Evolutionary conservation across 441 rosid genomes (phyloP).

Genomic region (Arabidopsis hybrid): DNA sequence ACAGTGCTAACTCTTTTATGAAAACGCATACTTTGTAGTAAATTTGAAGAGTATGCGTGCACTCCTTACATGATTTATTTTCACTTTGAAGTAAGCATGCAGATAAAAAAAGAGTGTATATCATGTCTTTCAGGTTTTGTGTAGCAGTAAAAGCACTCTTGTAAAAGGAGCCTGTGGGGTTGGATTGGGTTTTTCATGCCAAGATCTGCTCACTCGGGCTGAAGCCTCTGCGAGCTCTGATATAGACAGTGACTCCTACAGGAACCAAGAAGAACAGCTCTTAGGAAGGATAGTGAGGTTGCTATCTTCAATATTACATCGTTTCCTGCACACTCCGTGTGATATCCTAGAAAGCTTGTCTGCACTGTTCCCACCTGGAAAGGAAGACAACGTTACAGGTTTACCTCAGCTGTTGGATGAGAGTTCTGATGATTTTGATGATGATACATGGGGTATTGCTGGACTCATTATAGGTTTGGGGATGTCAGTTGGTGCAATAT

Average conservation of each 20-base stretch:
- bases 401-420: constrained; percentile 54
- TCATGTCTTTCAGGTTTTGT: constrained; percentile 69
- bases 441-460: constrained; percentile 92
- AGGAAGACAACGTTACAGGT: constrained; percentile 43
- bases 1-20: constrained; percentile 2
- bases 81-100: constrained; percentile 9
- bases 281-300: constrained; percentile 69
- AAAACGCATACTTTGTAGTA: constrained; percentile 16
- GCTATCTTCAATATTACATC: constrained; percentile 58
- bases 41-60: constrained; percentile 15
- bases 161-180: constrained; percentile 96
- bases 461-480: constrained; percentile 95
- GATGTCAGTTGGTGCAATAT: constrained; percentile 72
- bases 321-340: constrained; percentile 56
- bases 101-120: neutral
- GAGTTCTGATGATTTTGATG: constrained; percentile 67
- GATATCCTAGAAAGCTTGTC: constrained; percentile 60
- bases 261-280: constrained; percentile 65
- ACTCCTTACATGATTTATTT: constrained; percentile 2
- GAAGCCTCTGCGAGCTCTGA: constrained; percentile 54
- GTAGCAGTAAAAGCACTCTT: constrained; percentile 78
- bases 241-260: constrained; percentile 58
- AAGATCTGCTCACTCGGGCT: constrained; percentile 72
- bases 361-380: constrained; percentile 51
- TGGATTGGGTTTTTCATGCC: constrained; percentile 90